Evolutionary conservation across 73 alveolate genomes (phyloP), one percentile per base, ranked within the genome.

Genomic region (Blepharisma japonicum): DNA sequence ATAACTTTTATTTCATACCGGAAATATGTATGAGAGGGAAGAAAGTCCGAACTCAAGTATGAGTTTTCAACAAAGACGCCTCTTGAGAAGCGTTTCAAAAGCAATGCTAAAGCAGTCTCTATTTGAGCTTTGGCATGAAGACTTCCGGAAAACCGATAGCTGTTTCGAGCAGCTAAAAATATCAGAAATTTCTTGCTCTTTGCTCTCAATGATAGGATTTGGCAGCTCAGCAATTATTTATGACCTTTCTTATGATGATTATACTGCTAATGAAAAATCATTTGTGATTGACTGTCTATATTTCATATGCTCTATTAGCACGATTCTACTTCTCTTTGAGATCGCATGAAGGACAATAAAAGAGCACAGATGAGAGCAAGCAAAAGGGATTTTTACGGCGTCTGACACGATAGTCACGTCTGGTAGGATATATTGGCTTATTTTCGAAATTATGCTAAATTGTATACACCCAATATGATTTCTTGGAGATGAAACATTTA

Each of bases 151-250:
- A 61, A 18, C 74, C 14, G 18, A n/a, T 18, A 14, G 5, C 47
- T n/a, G 50, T 25, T 61, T 61, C 74, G 74, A 61, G 23, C 14
- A 9, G 23, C 74, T 61, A 2, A 61, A 61, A 61, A 39, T 61
- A 14, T n/a, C 74, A 18, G 74, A 61, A 4, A 8, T 61, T 61
- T 61, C 74, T 2, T 14, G 23, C 23, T 14, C 49, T 1, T 14
- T 61, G n/a, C 46, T 61, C 11, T n/a, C 74, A n/a, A 8, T 61
- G 11, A 18, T 25, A 61, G 74, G 74, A 18, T 61, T 61, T 25
- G 39, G 47, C 11, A 14, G 74, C 23, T n/a, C 74, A 1, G 74
- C 74, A 20, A 61, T 61, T 14, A 0, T 39, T 25, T 61, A n/a
- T 14, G 74, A 61, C 47, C 14, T 61, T 25, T n/a, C 14, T 14